A percentile compares a stretch with the other conserved stretches of the same genome.
phyloP scores from a whole-genome alignment of 116 monocot species.

The Papilionanthe hybrid region DNA sequence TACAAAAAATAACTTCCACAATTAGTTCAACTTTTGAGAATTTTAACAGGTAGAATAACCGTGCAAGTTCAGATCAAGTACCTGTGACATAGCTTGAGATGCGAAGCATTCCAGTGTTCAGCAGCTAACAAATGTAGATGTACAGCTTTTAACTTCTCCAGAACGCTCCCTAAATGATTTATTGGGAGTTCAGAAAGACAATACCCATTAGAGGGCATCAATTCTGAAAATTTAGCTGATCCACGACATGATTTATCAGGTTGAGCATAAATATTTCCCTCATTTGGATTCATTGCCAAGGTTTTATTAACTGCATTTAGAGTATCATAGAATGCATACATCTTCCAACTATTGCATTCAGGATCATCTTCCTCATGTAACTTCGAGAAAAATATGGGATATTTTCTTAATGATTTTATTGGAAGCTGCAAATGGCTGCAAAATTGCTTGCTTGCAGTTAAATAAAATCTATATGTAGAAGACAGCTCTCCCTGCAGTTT shows the following conservation, averaged over 20 bases:
- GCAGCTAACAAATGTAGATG: conserved; percentile 42
- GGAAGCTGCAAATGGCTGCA: conserved; percentile 2
- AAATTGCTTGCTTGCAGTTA: not conserved
- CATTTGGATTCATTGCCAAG: conserved; percentile 6
- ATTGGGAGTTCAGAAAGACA: conserved; percentile 6
- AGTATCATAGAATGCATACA: conserved; percentile 14
- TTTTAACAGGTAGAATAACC: not conserved
- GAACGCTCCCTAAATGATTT: conserved; percentile 12
- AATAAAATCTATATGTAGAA: conserved; percentile 9
- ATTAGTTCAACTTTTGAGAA: not conserved
- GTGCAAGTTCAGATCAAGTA: conserved; percentile 4
- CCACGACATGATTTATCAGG: conserved; percentile 6
- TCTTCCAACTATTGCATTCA: conserved; percentile 17
- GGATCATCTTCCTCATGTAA: conserved; percentile 14
- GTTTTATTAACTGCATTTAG: conserved; percentile 7
- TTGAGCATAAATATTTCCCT: conserved; percentile 1
- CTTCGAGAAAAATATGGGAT: conserved; percentile 4
- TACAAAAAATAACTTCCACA: not conserved
- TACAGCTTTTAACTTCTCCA: conserved; percentile 35
- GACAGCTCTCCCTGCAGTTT: not conserved
- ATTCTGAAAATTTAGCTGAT: conserved; percentile 4
- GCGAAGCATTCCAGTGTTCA: conserved; percentile 45
- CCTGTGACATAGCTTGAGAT: conserved; percentile 38
- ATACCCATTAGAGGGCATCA: conserved; percentile 3
- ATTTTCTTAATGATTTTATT: conserved; percentile 10